Evolutionary conservation across 2,329 filamentous ascomycete genomes (phyloP).

Genomic region (Colletotrichum neosansevieriae): DNA sequence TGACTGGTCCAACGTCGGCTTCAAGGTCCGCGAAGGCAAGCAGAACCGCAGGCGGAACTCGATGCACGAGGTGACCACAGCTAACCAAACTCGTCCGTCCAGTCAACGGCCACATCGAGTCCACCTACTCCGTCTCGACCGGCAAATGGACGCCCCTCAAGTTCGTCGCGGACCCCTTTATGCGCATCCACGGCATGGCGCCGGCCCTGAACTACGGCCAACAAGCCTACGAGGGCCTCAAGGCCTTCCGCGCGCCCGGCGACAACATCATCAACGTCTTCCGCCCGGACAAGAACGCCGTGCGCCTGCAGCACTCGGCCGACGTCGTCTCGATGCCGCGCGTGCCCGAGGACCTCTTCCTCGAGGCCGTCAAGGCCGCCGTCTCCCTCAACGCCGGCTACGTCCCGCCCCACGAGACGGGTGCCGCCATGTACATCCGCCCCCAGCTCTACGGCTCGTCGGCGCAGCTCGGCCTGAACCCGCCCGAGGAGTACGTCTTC

Average conservation of each 20-base stretch:
- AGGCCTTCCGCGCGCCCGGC: conserved; percentile 86
- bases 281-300: conserved; percentile 86
- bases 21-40: conserved; percentile 89
- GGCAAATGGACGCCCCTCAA: conserved; percentile 81
- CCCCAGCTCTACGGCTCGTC: conserved; percentile 89
- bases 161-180: conserved; percentile 85
- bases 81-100: conserved; percentile 21
- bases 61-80: neutral
- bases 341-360: conserved; percentile 81
- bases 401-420: conserved; percentile 89
- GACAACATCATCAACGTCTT: conserved; percentile 84
- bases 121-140: conserved; percentile 80
- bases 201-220: conserved; percentile 97
- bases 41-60: neutral
- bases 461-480: conserved; percentile 86
- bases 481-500: conserved; percentile 93
- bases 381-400: conserved; percentile 90
- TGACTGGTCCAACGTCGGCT: conserved; percentile 95
- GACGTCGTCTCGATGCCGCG: conserved; percentile 85
- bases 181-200: conserved; percentile 94
- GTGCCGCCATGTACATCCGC: conserved; percentile 92
- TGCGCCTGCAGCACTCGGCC: conserved; percentile 86
- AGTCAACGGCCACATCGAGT: conserved; percentile 97
- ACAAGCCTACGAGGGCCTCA: conserved; percentile 98
- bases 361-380: conserved; percentile 81